These are phyloP conservation scores for Crithidia mellificae DNA, from an alignment of 208 protist species.

Conservation along the genomic window DNA sequence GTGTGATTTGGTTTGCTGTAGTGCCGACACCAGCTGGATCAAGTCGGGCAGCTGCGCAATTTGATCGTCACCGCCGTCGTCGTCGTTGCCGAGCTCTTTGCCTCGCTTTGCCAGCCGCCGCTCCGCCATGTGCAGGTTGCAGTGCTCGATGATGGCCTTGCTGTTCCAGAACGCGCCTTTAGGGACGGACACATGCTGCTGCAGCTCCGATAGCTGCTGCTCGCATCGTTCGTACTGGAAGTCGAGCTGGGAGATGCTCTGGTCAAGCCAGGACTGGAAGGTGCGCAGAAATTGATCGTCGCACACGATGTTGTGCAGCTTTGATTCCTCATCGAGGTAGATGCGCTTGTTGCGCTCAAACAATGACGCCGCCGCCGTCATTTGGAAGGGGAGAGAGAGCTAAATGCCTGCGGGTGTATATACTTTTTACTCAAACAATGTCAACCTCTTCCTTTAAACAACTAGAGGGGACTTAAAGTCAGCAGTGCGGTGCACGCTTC, in stretches of 20 bases:
- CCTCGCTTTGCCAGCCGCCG: conserved; percentile 47
- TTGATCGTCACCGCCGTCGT: conserved; percentile 28
- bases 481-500: too few species aligned
- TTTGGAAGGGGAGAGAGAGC: conserved; percentile 22
- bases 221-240: conserved; percentile 85
- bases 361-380: conserved; percentile 50
- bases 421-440: too few species aligned
- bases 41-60: conserved; percentile 71
- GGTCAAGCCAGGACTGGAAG: conserved; percentile 81
- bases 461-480: too few species aligned
- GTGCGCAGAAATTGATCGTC: conserved; percentile 63
- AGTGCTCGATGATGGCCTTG: conserved; percentile 89
- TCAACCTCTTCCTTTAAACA: too few species aligned
- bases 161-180: conserved; percentile 81
- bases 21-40: conserved; percentile 70
- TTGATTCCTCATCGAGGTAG: conserved; percentile 85
- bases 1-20: conserved; percentile 79
- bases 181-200: conserved; percentile 71
- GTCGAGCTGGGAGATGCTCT: conserved; percentile 79
- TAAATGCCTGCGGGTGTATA: conserved; percentile 17
- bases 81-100: conserved; percentile 24
- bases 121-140: conserved; percentile 85
- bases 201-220: conserved; percentile 82
- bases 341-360: conserved; percentile 88
- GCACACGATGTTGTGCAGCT: conserved; percentile 65